Conservation (phyloP, 1,284 basidiomycete genomes). For the Ganoderma meredithae region DNA sequence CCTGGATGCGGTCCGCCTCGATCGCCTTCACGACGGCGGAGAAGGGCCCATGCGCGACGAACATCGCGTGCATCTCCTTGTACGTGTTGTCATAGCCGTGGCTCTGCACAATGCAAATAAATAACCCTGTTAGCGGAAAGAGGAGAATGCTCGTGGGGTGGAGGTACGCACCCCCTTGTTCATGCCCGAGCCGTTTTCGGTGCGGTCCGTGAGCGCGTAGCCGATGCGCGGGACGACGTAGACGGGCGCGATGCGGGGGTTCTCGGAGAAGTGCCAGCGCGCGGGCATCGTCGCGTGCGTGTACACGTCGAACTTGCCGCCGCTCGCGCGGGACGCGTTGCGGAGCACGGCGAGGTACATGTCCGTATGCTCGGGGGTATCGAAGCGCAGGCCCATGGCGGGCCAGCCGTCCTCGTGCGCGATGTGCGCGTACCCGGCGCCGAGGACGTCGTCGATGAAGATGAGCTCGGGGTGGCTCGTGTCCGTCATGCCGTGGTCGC, state of each 20-base stretch:
- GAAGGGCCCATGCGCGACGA: slow-evolving; percentile 90
- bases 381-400: slow-evolving; percentile 83
- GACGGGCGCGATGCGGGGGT: slow-evolving; percentile 85
- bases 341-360: slow-evolving; percentile 63
- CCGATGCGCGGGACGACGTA: slow-evolving; percentile 85
- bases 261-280: slow-evolving; percentile 77
- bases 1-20: slow-evolving; percentile 44
- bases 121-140: background rate
- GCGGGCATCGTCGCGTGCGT: slow-evolving; percentile 84
- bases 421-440: slow-evolving; percentile 68
- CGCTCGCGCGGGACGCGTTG: slow-evolving; percentile 54
- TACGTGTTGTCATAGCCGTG: slow-evolving; percentile 87
- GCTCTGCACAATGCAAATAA: slow-evolving; percentile 52
- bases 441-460: slow-evolving; percentile 87
- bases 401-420: slow-evolving; percentile 89
- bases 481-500: slow-evolving; percentile 93
- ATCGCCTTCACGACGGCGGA: slow-evolving; percentile 69
- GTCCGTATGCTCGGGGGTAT: slow-evolving; percentile 59
- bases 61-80: slow-evolving; percentile 86
- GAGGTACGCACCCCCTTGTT: slow-evolving; percentile 73
- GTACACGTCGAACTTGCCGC: slow-evolving; percentile 80
- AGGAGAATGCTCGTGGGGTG: background rate
- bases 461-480: slow-evolving; percentile 80
- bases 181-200: slow-evolving; percentile 69
- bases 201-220: slow-evolving; percentile 71